A percentile compares a stretch with the other conserved stretches of the same genome.
Evolutionary conservation across 169 alveolate genomes (phyloP).

Genomic region (Plasmodium berghei): DNA sequence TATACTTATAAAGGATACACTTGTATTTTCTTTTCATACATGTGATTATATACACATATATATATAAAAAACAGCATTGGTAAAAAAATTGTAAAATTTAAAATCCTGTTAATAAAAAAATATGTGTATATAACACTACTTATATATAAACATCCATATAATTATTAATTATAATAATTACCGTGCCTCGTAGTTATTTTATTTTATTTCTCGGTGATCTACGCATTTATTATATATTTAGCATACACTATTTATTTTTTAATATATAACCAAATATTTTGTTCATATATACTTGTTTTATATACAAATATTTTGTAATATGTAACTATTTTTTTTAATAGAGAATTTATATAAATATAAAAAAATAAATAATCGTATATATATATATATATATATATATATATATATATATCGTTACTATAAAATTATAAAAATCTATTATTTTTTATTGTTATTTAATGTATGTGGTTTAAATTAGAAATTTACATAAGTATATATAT

Average conservation of each 20-base stretch:
- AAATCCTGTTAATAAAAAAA: not conserved
- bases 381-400: constrained; percentile 15
- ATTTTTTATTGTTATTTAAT: not conserved
- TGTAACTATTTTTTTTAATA: constrained; percentile 1
- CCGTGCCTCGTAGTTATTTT: constrained; percentile 16
- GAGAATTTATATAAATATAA: not conserved
- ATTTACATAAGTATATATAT: constrained; percentile 1
- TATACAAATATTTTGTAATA: not conserved
- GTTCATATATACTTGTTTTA: not conserved
- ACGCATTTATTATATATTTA: not conserved
- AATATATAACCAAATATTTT: not conserved
- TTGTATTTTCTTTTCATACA: not conserved
- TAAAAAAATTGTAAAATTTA: not conserved
- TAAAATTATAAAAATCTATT: not conserved
- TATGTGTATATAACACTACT: not conserved
- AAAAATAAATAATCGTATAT: not conserved
- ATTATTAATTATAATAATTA: constrained; percentile 5
- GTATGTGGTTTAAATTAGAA: not conserved
- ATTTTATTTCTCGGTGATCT: not conserved
- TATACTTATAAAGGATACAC: not conserved
- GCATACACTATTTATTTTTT: not conserved
- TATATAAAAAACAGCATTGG: not conserved
- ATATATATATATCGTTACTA: not conserved
- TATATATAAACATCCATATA: not conserved
- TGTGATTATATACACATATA: constrained; percentile 16